phyloP scores from a whole-genome alignment of 768 basidiomycete species.

The Ramaria sp. region DNA sequence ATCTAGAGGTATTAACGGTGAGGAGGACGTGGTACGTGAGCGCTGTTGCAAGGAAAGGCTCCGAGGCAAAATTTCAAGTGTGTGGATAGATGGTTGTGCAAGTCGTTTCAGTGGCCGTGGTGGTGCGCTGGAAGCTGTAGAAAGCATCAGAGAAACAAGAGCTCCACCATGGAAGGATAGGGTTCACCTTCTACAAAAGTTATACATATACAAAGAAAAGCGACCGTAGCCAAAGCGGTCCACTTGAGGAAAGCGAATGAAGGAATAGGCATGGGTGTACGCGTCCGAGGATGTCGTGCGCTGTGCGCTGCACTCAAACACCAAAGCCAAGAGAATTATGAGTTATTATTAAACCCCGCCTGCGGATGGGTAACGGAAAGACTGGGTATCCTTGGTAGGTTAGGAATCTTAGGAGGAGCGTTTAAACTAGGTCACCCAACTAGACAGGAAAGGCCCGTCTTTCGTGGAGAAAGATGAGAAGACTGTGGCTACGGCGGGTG shows the following conservation, averaged over 20 bases:
- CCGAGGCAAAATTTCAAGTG: conserved; percentile 49
- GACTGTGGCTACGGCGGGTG: no score
- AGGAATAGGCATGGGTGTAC: background rate
- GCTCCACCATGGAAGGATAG: background rate
- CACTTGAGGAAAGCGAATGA: background rate
- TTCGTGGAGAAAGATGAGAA: no score
- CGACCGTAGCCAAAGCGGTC: background rate
- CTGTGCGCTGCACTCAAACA: background rate
- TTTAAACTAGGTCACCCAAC: no score
- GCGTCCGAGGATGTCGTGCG: background rate
- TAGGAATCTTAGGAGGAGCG: no score
- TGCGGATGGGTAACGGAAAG: background rate
- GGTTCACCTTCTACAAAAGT: background rate
- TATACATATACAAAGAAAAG: background rate
- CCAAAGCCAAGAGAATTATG: background rate
- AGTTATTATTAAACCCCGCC: background rate
- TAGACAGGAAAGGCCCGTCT: no score
- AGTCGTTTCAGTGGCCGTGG: conserved; percentile 38
- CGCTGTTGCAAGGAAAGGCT: conserved; percentile 21
- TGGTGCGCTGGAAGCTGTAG: conserved; percentile 35
- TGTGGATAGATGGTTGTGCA: conserved; percentile 36
- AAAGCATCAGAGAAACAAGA: background rate
- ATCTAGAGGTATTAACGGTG: conserved; percentile 10
- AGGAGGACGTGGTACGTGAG: conserved; percentile 12
- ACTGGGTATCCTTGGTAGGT: background rate